Evolutionary conservation across 495 filamentous ascomycete species (phyloP), one percentile per base, ranked within the genome.

Genomic region (Annulohypoxylon maeteangense): DNA sequence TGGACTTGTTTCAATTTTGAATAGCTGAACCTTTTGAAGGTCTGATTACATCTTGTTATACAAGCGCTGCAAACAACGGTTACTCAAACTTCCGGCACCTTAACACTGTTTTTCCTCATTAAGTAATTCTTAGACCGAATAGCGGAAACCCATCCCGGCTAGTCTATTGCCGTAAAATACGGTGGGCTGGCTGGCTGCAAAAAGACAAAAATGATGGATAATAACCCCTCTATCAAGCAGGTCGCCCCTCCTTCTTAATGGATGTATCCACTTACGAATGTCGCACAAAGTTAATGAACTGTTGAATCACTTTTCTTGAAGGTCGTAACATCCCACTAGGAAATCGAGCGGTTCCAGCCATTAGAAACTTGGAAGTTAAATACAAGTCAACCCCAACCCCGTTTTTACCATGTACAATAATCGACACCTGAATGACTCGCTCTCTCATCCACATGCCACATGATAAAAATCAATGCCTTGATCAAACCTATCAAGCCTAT

Each of bases 391-490:
- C 32, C 10, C 10, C 10, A 36, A 36, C 5, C 32, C 32, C 32
- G 32, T 36, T 36, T 36, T 36, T 29, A 29, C 27, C 27, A 29
- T 3, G 27, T 36, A 36, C 10, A 36, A 56, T 57, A 59, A 10
- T 22, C 36, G 48, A 27, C 47, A 62, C 56, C 23, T 40, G 27
- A 29, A 29, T 32, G 56, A 72, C 69, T 72, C 64, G 59, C 31
- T 44, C 6, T 44, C 40, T 44, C 36, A 14, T 40, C 14, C n/a
- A 44, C 6, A 27, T 55, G 27, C 64, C 69, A 67, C 69, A 67
- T 72, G 64, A 67, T 25, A 66, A 66, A 54, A 62, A 58, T 66
- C 56, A 62, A 63, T 18, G 34, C 59, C 50, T 50, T 40, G 8
- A 66, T 34, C 36, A 62, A 56, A 32, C n/a, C n/a, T 4, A 12